Evolutionary conservation across 2,329 filamentous ascomycete genomes (phyloP), one percentile per base, ranked within the genome.

Genomic region (Aspergillus eucalypticola): DNA sequence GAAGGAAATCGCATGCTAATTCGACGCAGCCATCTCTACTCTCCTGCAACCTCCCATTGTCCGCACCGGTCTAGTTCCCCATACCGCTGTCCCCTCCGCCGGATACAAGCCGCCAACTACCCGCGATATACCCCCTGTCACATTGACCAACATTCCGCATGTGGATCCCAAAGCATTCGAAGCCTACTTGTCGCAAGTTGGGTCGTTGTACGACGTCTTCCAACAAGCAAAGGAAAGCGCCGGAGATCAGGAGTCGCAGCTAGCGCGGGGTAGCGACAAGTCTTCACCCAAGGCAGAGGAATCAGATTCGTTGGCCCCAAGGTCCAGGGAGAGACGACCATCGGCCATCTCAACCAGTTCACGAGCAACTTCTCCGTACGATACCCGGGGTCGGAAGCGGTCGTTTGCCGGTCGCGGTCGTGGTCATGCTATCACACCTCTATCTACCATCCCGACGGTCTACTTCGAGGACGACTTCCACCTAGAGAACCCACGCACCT

Each of bases 391-490:
- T 55, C 67, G 75, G n/a, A 78, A 75, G 66, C 81, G 84, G 66
- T 80, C 82, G 57, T 81, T 78, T 27, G 86, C 81, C 67, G 82
- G 78, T 39, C 81, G 81, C 50, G 71, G 88, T 66, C 83, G 83
- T 42, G 77, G 83, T 0, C 90, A 93, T 61, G 90, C 90, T 0
- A 87, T 90, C 1, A 92, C 95, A 1, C 95, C 93, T 0, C 75
- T 99, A 27, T 95, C 92, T 4, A 98, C 93, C 0, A 96, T 99
- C 46, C 95, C 95, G 0, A 85, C 81, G 52, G 91, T 99, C 10
- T 99, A 98, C 73, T 97, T 97, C 68, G 95, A 98, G 56, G 90
- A 96, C 35, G 88, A 92, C 68, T 99, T 99, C 67, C 94, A 92
- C 69, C 84, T 99, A 7, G 95, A 99, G 72, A 98, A 99, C 64